Evolutionary conservation across 768 basidiomycete species (phyloP), one percentile per base, ranked within the genome.

Genomic region (Serpula lacrymans): DNA sequence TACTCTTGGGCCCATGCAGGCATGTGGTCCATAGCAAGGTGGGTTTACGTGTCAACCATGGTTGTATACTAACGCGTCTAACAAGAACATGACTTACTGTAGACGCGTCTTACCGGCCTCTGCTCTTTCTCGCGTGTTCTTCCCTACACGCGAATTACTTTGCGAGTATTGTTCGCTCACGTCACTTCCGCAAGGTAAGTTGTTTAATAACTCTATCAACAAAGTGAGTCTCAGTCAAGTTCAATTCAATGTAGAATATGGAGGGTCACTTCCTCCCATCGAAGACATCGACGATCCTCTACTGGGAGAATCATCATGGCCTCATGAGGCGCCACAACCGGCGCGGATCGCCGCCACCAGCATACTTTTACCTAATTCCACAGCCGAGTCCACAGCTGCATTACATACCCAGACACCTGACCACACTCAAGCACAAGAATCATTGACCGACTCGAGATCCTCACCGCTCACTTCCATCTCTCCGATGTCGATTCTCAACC

Each of bases 1-100:
- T 82, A 81, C 52, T 80, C 82, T 1, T 88, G 84, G 84, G 58
- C 78, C 14, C 81, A 88, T 60, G 72, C 78, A 1, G 76, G 81
- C 18, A 58, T 82, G 33, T 88, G 84, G 84, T 74, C 57, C 34
- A 46, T 87, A 41, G 69, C 77, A 41, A 85, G 78, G 84, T 84
- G 48, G 41, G 73, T 69, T 23, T 18, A 37, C 39, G 35, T 37
- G 30, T 43, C 34, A n/a, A n/a, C n/a, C n/a, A n/a, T n/a, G n/a
- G 37, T 34, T 14, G 11, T 35, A 34, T 11, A 13, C 11, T 23
- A 4, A 43, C 11, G 4, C 21, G 23, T 40, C 22, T 31, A 14
- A 18, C 23, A 30, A 9, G 5, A 23, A 17, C 25, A 17, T 23
- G 30, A 24, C 34, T 41, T 32, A 27, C 24, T n/a, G 14, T 47